Percentiles rank a stretch among this genome's conserved stretches.
Conservation (phyloP, 2,329 filamentous ascomycete genomes). For the Colletotrichum graminicola region DNA sequence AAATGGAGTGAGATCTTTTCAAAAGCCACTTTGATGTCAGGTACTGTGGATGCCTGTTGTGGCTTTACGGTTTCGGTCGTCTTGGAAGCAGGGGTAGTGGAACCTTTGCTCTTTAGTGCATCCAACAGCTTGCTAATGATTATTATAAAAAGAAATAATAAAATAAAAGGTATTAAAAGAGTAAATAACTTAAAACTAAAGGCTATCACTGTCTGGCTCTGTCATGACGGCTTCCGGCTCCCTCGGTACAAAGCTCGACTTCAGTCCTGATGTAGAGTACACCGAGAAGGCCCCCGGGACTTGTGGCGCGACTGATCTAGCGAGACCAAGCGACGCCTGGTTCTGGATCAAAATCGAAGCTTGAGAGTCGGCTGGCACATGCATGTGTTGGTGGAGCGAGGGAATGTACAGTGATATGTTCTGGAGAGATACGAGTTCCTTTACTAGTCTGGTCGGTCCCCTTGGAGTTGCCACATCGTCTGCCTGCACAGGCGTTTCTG, state of each 20-base stretch:
- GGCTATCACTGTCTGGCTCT: constrained; percentile 41
- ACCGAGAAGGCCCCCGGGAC: constrained; percentile 73
- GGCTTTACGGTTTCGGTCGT: constrained; percentile 30
- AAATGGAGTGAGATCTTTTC: constrained; percentile 68
- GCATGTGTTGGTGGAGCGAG: constrained; percentile 60
- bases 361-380: constrained; percentile 50
- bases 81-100: constrained; percentile 38
- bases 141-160: too few relatives aligned
- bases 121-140: constrained; percentile 63
- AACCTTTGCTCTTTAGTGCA: constrained; percentile 53
- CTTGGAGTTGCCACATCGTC: constrained; percentile 64
- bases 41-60: constrained; percentile 43
- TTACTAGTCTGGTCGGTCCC: constrained; percentile 66
- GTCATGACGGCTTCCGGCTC: constrained; percentile 21
- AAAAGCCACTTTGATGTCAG: constrained; percentile 59
- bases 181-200: too few relatives aligned
- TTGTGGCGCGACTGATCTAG: constrained; percentile 60
- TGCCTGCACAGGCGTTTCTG: constrained; percentile 37
- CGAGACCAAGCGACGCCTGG: constrained; percentile 47
- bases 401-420: constrained; percentile 68
- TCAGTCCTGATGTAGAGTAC: constrained; percentile 45
- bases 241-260: constrained; percentile 23
- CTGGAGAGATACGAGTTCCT: constrained; percentile 64
- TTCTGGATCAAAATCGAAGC: constrained; percentile 48
- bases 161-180: too few relatives aligned